phyloP scores from a whole-genome alignment of 148 eudicot genomes.

The Amaranthus palmeri region DNA sequence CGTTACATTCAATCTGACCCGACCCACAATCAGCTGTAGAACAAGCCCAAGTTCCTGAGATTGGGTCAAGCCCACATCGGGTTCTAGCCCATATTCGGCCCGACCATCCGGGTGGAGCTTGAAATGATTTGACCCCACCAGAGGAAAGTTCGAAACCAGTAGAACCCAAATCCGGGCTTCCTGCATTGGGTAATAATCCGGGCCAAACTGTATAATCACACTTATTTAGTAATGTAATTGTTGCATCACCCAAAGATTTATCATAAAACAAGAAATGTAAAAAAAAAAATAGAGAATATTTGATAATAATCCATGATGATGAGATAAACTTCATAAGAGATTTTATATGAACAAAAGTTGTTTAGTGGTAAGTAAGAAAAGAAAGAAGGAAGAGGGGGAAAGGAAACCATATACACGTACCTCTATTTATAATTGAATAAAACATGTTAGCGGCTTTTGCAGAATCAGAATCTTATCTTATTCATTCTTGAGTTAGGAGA shows the following conservation, averaged over 20 bases:
- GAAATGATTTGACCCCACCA: constrained; percentile 34
- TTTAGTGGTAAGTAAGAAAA: neutral
- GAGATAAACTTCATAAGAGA: neutral
- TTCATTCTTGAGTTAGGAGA: no score
- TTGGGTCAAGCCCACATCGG: constrained; percentile 43
- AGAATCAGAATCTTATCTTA: no score
- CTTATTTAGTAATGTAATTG: constrained; percentile 46
- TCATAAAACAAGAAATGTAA: constrained; percentile 23
- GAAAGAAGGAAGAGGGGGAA: neutral
- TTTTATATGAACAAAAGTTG: neutral
- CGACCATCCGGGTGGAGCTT: constrained; percentile 48
- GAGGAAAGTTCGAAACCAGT: constrained; percentile 54
- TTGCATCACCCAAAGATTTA: constrained; percentile 31
- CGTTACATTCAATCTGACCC: constrained; percentile 52
- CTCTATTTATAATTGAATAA: constrained; percentile 2
- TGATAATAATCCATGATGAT: neutral
- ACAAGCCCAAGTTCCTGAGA: constrained; percentile 39
- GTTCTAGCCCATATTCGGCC: constrained; percentile 73
- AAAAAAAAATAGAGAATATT: constrained; percentile 1
- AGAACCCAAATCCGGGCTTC: constrained; percentile 35
- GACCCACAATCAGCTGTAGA: constrained; percentile 61
- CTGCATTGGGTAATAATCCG: constrained; percentile 46
- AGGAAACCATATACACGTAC: neutral
- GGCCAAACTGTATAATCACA: constrained; percentile 61
- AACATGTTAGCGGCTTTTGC: no score